Evolutionary conservation across 768 basidiomycete species (phyloP), one percentile per base, ranked within the genome.

Genomic region (Calocybe cyanea): DNA sequence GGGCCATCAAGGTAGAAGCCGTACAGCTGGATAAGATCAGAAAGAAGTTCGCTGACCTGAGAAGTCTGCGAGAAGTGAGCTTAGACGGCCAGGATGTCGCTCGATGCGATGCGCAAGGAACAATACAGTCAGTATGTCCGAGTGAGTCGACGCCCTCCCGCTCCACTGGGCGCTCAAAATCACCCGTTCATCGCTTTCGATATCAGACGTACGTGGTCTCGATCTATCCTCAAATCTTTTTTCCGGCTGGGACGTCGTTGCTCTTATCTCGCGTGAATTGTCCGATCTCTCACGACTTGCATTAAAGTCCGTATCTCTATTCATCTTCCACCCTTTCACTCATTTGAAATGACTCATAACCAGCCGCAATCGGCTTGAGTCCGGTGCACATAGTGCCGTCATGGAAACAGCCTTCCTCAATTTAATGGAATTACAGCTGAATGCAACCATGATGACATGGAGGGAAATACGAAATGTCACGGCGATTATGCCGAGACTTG

Each of bases 1-100:
- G 88, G 21, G 72, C 79, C 3, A 93, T 98, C 53, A 71, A 85
- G 52, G 89, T 98, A 10, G 87, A 94, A 63, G 92, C 89, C 3
- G 87, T 92, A 3, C 76, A 80, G 36, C 69, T 96, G 20, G 84
- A 89, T 57, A 89, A 84, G 60, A 80, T 96, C 46, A 76, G 86
- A 57, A 66, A 68, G 20, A 86, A 85, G 37, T 73, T 95, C 20
- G 69, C 84, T 4, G 68, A 79, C 43, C 64, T 97, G 15, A 73
- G 75, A 38, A 72, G 72, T 14, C 70, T 98, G 40, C 79, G 80
- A 43, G 86, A 92, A 60, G 78, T 87, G 42, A 92, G 93, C 48
- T 69, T 96, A 21, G 88, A 94, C 57, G 73, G 70, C 54, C 78
- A 83, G 50, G 61, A 68, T 44, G 81, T 95, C 10, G 74, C 78